These are phyloP conservation scores for Ophiocordyceps polyrhachis-furcata DNA, from an alignment of 2,329 filamentous ascomycete species.

Conservation along the genomic window DNA sequence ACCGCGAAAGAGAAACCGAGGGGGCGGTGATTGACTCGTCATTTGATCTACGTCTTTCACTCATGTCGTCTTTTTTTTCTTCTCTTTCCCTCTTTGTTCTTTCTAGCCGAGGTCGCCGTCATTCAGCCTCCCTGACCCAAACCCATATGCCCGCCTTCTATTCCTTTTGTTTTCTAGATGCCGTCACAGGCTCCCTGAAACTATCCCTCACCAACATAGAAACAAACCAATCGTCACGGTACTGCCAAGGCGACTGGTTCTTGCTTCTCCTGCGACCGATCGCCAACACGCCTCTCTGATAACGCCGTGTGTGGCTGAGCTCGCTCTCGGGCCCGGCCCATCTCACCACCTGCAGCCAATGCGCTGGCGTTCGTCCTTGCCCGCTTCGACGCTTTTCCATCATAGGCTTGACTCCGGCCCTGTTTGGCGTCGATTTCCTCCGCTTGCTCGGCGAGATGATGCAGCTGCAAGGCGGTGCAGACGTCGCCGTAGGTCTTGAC, in stretches of 20 bases:
- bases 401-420: conserved; percentile 33
- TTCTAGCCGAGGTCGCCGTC: too few relatives aligned
- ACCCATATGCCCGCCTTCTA: too few relatives aligned
- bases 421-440: conserved; percentile 44
- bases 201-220: too few relatives aligned
- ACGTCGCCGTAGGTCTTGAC: conserved; percentile 54
- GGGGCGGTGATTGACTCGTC: conserved; percentile 15
- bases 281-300: conserved; percentile 14
- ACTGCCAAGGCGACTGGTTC: conserved; percentile 9
- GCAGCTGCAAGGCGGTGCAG: conserved; percentile 45
- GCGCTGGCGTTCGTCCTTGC: conserved; percentile 19
- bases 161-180: too few relatives aligned
- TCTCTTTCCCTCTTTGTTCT: too few relatives aligned
- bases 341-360: conserved; percentile 28
- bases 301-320: conserved; percentile 15
- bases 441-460: conserved; percentile 45
- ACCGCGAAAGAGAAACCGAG: not conserved
- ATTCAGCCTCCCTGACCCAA: too few relatives aligned
- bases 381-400: conserved; percentile 11
- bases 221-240: conserved; percentile 1
- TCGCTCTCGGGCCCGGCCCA: conserved; percentile 18
- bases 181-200: too few relatives aligned
- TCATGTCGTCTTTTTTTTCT: too few relatives aligned
- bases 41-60: conserved; percentile 1
- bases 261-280: conserved; percentile 5